These are phyloP conservation scores for Draba incana DNA, from an alignment of 345 rosid genomes.

Conservation along the genomic window DNA sequence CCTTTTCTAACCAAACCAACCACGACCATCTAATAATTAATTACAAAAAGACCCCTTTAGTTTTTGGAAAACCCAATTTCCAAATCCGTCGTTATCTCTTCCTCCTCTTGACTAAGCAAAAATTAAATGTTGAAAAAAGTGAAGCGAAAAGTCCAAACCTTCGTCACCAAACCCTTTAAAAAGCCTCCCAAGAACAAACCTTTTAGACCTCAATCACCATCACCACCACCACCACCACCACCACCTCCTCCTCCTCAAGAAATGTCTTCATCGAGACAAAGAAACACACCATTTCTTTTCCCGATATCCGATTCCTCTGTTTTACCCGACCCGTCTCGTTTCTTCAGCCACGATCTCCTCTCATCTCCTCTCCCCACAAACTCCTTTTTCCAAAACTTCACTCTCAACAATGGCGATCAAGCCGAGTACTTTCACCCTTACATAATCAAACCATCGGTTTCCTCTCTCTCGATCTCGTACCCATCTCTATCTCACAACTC, in stretches of 20 bases:
- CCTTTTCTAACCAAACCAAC: conserved; percentile 2
- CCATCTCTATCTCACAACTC: conserved; percentile 68
- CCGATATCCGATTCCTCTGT: conserved; percentile 62
- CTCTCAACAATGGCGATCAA: conserved; percentile 81
- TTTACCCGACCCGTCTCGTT: conserved; percentile 80
- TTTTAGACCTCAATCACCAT: conserved; percentile 24
- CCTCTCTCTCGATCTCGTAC: conserved; percentile 74
- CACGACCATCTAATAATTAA: background rate
- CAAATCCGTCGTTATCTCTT: conserved; percentile 20
- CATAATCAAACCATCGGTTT: conserved; percentile 63
- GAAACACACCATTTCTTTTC: conserved; percentile 58
- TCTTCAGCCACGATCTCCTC: conserved; percentile 71
- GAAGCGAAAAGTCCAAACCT: conserved; percentile 35
- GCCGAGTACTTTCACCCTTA: conserved; percentile 94
- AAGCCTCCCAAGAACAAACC: conserved; percentile 33
- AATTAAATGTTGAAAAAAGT: conserved; percentile 40
- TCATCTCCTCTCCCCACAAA: conserved; percentile 86
- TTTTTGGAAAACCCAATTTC: background rate
- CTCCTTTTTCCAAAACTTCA: conserved; percentile 90
- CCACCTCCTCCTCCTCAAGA: conserved; percentile 39
- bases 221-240: conserved; percentile 37
- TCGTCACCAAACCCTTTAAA: conserved; percentile 46
- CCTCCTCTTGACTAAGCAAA: conserved; percentile 37
- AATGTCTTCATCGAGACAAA: conserved; percentile 36
- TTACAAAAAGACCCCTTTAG: conserved; percentile 10